phyloP scores from a whole-genome alignment of 176 grass and related monocot species.

The Carex scoparia region DNA sequence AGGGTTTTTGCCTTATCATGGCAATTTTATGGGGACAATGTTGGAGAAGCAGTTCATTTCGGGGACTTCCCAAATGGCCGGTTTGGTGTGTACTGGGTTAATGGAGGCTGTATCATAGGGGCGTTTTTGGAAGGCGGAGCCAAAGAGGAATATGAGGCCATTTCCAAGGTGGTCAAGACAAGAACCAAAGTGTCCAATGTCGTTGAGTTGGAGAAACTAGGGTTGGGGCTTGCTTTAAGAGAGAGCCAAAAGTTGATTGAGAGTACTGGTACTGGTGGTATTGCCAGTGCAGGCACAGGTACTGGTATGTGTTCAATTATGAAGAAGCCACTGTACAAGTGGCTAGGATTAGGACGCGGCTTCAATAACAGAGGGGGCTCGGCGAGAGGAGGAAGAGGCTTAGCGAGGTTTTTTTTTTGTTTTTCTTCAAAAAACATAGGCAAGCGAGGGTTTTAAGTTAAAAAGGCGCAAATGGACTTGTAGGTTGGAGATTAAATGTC shows the following conservation, averaged over 20 bases:
- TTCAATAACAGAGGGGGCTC: too few relatives aligned
- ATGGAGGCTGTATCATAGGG: slow-evolving; percentile 46
- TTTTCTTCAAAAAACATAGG: too few relatives aligned
- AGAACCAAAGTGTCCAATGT: slow-evolving; percentile 43
- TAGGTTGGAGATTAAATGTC: too few relatives aligned
- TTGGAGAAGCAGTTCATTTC: slow-evolving; percentile 67
- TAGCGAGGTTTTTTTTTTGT: too few relatives aligned
- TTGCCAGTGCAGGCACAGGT: not conserved
- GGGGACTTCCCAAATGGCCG: slow-evolving; percentile 51
- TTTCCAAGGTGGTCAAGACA: slow-evolving; percentile 40
- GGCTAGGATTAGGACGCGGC: too few relatives aligned
- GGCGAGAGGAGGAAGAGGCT: too few relatives aligned
- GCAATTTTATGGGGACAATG: slow-evolving; percentile 94
- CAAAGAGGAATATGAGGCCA: slow-evolving; percentile 59
- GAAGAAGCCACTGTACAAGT: slow-evolving; percentile 46
- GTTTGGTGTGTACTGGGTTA: slow-evolving; percentile 84
- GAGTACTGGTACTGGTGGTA: slow-evolving; percentile 28
- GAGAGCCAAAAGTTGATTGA: slow-evolving; percentile 46
- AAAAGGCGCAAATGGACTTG: too few relatives aligned
- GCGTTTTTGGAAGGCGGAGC: slow-evolving; percentile 85
- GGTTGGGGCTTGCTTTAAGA: slow-evolving; percentile 54
- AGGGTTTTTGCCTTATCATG: slow-evolving; percentile 86
- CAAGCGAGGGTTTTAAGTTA: too few relatives aligned
- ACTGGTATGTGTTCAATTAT: slow-evolving; percentile 1
- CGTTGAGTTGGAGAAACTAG: slow-evolving; percentile 50